Evolutionary conservation across 2,329 filamentous ascomycete species (phyloP).

Genomic region (Plenodomus biglobosus): DNA sequence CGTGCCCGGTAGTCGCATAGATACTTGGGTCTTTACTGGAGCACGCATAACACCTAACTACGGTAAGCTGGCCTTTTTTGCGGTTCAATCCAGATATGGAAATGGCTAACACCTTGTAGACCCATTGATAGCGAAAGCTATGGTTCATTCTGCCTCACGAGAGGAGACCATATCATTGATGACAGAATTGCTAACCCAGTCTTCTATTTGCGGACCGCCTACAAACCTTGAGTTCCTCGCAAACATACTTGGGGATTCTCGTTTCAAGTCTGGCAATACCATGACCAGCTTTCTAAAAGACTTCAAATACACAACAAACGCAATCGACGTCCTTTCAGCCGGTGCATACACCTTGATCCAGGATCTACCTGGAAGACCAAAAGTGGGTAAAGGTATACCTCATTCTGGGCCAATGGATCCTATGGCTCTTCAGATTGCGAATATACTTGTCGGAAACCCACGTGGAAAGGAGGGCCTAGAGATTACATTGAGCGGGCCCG

Average conservation of each 20-base stretch:
- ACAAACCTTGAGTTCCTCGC: constrained; percentile 61
- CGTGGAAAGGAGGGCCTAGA: constrained; percentile 58
- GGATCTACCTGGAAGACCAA: constrained; percentile 60
- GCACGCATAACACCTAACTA: constrained; percentile 60
- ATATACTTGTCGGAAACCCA: constrained; percentile 61
- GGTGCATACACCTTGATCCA: constrained; percentile 62
- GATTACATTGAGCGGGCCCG: constrained; percentile 62
- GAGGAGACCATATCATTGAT: constrained; percentile 51
- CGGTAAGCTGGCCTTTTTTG: constrained; percentile 23
- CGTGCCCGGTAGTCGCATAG: constrained; percentile 55
- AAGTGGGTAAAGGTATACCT: constrained; percentile 60
- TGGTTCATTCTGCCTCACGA: constrained; percentile 53
- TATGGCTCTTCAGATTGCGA: constrained; percentile 60
- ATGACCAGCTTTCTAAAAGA: constrained; percentile 58
- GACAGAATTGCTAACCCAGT: constrained; percentile 47
- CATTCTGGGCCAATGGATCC: constrained; percentile 64
- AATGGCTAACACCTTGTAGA: constrained; percentile 22
- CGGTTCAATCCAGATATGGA: not conserved
- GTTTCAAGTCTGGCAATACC: constrained; percentile 55
- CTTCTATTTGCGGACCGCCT: constrained; percentile 55
- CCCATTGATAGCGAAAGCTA: constrained; percentile 60
- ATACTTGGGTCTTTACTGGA: constrained; percentile 65
- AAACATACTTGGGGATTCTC: constrained; percentile 51
- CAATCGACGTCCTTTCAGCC: constrained; percentile 58
- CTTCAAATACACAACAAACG: constrained; percentile 54